Conservation (phyloP, 2,329 filamentous ascomycete species). For the Fusarium sp. region DNA sequence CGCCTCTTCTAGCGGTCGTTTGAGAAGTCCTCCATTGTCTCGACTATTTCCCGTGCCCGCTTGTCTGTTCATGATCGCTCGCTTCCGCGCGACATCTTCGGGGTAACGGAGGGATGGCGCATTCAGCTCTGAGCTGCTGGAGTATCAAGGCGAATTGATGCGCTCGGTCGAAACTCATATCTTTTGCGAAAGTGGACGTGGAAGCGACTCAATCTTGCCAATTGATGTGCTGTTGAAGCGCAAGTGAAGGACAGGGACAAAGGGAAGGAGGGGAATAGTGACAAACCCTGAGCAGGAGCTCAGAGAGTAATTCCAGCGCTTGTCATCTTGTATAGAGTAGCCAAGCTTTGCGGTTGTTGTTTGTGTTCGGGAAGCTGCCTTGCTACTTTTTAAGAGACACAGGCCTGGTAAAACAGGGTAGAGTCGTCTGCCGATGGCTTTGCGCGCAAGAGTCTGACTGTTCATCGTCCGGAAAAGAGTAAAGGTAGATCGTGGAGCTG, state of each 20-base stretch:
- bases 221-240: not conserved
- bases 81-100: not conserved
- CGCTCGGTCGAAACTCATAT: not conserved
- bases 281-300: not conserved
- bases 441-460: not conserved
- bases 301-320: not conserved
- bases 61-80: not conserved
- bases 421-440: not conserved
- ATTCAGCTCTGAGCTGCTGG: too few species aligned
- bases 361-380: not conserved
- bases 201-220: not conserved
- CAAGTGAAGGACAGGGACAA: not conserved
- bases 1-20: not conserved
- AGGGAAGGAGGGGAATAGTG: not conserved
- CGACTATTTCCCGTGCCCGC: not conserved
- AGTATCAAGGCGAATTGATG: not conserved
- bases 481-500: not conserved
- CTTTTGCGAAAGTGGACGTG: not conserved
- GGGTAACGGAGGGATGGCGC: not conserved
- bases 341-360: not conserved
- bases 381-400: not conserved
- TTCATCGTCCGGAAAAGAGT: not conserved
- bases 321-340: too few species aligned
- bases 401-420: not conserved
- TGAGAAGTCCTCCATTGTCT: not conserved